Evolutionary conservation across 2,329 filamentous ascomycete genomes (phyloP).

Genomic region (Tetracladium maxilliforme): DNA sequence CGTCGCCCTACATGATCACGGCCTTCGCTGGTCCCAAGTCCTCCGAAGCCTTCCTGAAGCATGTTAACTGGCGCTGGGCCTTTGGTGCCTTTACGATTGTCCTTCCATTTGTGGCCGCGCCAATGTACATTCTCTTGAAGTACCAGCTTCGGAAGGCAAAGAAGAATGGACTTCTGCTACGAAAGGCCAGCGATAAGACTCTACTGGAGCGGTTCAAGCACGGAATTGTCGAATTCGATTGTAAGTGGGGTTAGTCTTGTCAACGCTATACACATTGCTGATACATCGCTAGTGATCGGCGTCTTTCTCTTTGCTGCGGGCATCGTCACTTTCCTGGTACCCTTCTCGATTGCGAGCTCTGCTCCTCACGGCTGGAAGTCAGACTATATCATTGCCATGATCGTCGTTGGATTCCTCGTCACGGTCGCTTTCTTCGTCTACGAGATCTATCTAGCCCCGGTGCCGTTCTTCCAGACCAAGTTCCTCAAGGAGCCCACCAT

Average conservation of each 20-base stretch:
- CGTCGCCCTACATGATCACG: constrained; percentile 24
- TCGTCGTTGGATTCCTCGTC: constrained; percentile 39
- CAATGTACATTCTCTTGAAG: constrained; percentile 28
- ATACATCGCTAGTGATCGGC: constrained; percentile 12
- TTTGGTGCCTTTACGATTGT: constrained; percentile 53
- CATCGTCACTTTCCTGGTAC: constrained; percentile 8
- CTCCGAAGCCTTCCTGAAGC: constrained; percentile 20
- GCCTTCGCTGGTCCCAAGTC: constrained; percentile 25
- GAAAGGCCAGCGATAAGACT: constrained; percentile 2
- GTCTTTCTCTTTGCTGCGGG: constrained; percentile 7
- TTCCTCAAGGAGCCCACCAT: constrained; percentile 34
- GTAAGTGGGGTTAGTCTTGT: constrained; percentile 14
- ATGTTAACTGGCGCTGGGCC: constrained; percentile 27
- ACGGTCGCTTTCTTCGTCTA: constrained; percentile 39
- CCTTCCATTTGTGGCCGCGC: constrained; percentile 29
- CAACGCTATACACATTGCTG: constrained; percentile 15
- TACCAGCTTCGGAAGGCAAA: constrained; percentile 35
- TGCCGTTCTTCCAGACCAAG: constrained; percentile 39
- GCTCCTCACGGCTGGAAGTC: constrained; percentile 25
- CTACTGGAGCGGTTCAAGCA: constrained; percentile 19
- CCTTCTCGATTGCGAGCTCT: constrained; percentile 24
- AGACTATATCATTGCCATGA: constrained; percentile 35
- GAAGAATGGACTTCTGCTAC: constrained; percentile 28
- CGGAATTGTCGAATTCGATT: constrained; percentile 22
- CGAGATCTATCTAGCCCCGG: constrained; percentile 39